Conservation (phyloP, 306 rosid species). For the Dalbergia oliveri region DNA sequence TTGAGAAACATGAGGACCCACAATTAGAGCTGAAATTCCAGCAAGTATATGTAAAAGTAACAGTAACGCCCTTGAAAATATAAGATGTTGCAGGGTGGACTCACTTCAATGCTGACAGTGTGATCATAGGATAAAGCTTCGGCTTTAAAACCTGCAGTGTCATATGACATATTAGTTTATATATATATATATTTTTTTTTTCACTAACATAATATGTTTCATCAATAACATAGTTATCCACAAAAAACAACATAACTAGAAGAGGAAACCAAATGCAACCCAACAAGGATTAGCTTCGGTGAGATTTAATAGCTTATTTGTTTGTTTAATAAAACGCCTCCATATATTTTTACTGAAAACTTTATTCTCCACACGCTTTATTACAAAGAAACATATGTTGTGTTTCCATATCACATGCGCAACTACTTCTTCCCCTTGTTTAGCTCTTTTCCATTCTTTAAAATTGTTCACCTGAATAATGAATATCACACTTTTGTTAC, state of each 20-base stretch:
- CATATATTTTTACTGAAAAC: not conserved
- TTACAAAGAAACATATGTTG: not conserved
- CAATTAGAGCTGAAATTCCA: not conserved
- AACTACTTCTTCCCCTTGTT: not conserved
- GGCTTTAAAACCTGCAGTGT: conserved; percentile 54
- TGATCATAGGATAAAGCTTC: conserved; percentile 69
- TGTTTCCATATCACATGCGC: not conserved
- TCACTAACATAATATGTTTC: not conserved
- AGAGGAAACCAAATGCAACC: not conserved
- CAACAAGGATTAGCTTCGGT: not conserved
- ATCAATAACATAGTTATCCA: not conserved
- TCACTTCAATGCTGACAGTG: conserved; percentile 60
- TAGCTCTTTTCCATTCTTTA: not conserved
- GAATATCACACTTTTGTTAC: too few relatives aligned
- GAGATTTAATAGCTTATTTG: not conserved
- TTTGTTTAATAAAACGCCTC: not conserved
- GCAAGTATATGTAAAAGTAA: not conserved
- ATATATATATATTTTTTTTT: not conserved
- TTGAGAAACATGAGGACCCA: conserved; percentile 9
- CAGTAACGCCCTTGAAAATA: not conserved
- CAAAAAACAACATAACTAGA: not conserved
- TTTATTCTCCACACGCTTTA: not conserved
- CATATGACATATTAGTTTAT: not conserved
- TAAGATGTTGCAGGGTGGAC: not conserved
- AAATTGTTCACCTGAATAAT: not conserved